Base-by-base conservation (phyloP, 2,329 filamentous ascomycete genomes). In the Xylaria sp. region DNA sequence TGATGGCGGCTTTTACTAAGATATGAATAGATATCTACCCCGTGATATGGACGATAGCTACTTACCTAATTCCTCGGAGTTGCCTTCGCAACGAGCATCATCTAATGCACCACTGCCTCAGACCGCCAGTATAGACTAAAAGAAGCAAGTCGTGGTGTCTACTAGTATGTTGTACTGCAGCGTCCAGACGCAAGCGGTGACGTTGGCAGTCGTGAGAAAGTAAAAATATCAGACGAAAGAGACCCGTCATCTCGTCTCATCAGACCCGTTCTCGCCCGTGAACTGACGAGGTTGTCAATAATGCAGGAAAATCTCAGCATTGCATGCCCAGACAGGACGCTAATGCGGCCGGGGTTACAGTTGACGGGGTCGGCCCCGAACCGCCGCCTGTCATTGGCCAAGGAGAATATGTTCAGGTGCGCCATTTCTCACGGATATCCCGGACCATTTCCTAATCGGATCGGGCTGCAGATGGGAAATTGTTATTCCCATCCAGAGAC, bases 341-440 rank as follows among this genome's bases (percentile, higher is more conserved):
- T 69, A 72, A 66, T 63, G 60, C 63, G 1, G 3, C 42, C 59
- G 16, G 51, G 68, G 66, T 63, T 55, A 44, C 32, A 50, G 25
- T 10, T 25, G 27, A 32, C 53, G 44, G 23, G 63, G 60, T 32
- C 23, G 25, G 9, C 3, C 10, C 25, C n/a, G 21, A 29, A 29
- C 2, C 16, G 8, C 16, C 42, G 4, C 54, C 61, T 51, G 59
- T 66, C 60, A 72, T 73, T 73, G 72, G 72, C 27, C 57, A n/a
- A 57, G 60, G 47, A 29, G 58, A 32, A 58, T 37, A 27, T 60
- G 51, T 76, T 76, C 75, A 76, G 71, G 73, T 76, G 72, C 73
- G 73, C 74, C 73, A 72, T 73, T 71, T 72, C 69, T 29, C 70
- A 71, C 76, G 76, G 76, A 40, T 68, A 68, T 70, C 63, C 76